Evolutionary conservation across 2,329 filamentous ascomycete genomes (phyloP).

Genomic region (Xylariaceae sp.): DNA sequence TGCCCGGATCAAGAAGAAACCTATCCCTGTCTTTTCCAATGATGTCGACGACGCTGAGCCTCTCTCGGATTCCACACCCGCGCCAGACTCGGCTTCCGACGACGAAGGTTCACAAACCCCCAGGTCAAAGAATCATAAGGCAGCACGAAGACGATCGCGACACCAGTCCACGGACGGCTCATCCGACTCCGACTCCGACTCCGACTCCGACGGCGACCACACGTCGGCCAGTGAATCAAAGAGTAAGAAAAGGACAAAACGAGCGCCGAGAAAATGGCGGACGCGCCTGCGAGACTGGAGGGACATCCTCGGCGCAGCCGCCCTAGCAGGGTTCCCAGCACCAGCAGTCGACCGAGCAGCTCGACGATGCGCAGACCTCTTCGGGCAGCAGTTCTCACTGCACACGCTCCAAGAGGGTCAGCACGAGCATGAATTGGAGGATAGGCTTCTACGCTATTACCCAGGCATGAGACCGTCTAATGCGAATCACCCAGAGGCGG

Average conservation of each 20-base stretch:
- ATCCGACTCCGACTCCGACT: neutral
- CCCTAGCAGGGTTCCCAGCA: slow-evolving; percentile 63
- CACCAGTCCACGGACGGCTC: neutral
- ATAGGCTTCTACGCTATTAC: slow-evolving; percentile 20
- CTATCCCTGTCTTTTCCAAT: slow-evolving; percentile 25
- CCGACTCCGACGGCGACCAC: too few species aligned
- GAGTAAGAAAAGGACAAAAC: slow-evolving; percentile 4
- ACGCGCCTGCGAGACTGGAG: slow-evolving; percentile 67
- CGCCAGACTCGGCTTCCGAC: slow-evolving; percentile 3
- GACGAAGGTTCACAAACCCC: neutral
- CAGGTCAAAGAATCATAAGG: slow-evolving; percentile 16
- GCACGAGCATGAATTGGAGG: slow-evolving; percentile 13
- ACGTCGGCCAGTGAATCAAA: slow-evolving; percentile 8
- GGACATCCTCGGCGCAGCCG: slow-evolving; percentile 73
- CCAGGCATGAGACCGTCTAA: slow-evolving; percentile 25
- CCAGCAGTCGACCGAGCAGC: slow-evolving; percentile 62
- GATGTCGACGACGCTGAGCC: slow-evolving; percentile 5
- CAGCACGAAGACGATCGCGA: neutral
- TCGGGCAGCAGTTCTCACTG: slow-evolving; percentile 65
- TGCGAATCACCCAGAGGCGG: slow-evolving; percentile 11
- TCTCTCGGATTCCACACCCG: slow-evolving; percentile 14
- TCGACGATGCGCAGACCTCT: slow-evolving; percentile 68
- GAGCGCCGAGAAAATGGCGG: neutral
- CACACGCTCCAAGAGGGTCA: slow-evolving; percentile 44
- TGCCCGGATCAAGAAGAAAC: slow-evolving; percentile 38